Evolutionary conservation across 2,329 filamentous ascomycete species (phyloP).

Genomic region (Ophioceras dolichostomum): DNA sequence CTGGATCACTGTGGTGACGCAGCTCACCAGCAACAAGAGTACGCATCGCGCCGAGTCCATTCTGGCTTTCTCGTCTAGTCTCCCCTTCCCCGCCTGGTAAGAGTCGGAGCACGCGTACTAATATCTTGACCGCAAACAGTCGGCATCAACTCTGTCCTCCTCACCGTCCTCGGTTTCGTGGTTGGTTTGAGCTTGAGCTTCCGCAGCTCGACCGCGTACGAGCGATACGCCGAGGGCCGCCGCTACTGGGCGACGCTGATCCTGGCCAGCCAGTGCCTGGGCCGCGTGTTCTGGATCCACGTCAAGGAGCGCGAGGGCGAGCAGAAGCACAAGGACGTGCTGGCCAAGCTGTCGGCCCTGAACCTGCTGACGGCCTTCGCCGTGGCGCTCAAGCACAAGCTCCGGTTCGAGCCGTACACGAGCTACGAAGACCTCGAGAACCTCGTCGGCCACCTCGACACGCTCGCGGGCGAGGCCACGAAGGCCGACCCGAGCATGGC

Average conservation of each 20-base stretch:
- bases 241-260: conserved; percentile 46
- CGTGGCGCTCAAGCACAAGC: conserved; percentile 57
- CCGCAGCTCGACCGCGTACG: conserved; percentile 67
- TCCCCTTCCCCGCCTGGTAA: no score
- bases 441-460: conserved; percentile 52
- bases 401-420: conserved; percentile 61
- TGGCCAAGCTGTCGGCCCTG: conserved; percentile 53
- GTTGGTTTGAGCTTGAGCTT: conserved; percentile 69
- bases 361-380: conserved; percentile 60
- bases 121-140: no score
- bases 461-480: conserved; percentile 41
- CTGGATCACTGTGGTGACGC: conserved; percentile 35
- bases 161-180: conserved; percentile 77
- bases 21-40: no score
- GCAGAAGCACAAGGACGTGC: conserved; percentile 47
- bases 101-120: conserved; percentile 10
- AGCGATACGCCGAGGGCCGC: conserved; percentile 48
- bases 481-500: conserved; percentile 23
- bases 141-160: conserved; percentile 54
- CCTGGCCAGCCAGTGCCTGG: conserved; percentile 53
- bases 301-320: conserved; percentile 47
- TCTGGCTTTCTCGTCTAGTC: no score
- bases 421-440: conserved; percentile 55
- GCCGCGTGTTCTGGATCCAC: conserved; percentile 76
- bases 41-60: no score